Evolutionary conservation across 1,284 basidiomycete genomes (phyloP), one percentile per base, ranked within the genome.

Genomic region (Apiotrichum siamense): DNA sequence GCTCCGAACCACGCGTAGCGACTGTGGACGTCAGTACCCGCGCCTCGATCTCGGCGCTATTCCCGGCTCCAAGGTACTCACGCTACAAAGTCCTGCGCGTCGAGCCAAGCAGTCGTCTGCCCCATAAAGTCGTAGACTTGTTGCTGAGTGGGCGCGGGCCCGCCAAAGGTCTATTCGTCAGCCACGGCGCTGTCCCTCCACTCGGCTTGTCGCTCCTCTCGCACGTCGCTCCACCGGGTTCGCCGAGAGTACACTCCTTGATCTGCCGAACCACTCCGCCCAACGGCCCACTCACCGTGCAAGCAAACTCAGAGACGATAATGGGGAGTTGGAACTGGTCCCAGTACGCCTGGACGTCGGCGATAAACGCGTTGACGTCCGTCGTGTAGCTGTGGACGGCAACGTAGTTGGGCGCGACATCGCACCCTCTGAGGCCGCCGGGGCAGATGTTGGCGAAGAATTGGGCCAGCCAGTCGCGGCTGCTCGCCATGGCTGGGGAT

Each of bases 371-470:
- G 4, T 67, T 63, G 42, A 67, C 63, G 20, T 63, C 62, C 9
- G 64, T 63, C 11, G 63, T 65, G 50, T 70, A 70, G 25, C 67
- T 54, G 47, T 70, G 66, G 9, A 67, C 54, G n/a, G 62, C 62
- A 15, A 68, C 50, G 47, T 62, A 65, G 38, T 65, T 57, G 2
- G 68, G 68, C 44, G 47, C 59, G 1, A 59, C 47, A 3, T 55
- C 32, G 1, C 42, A 46, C 4, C 60, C 59, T 12, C 64, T 53
- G 7, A 61, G 52, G 50, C 64, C 41, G 36, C 24, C 33, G 35
- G 47, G 49, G n/a, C 49, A 45, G 43, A 50, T n/a, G 15, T 11
- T 20, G 27, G 13, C 26, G 17, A 29, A 25, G 32, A 40, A 40
- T 15, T 2, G 61, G 48, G 57, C 58, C 7, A 70, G 52, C 66